Base-by-base conservation (phyloP, 768 basidiomycete genomes). In the Myochromella boudieri region DNA sequence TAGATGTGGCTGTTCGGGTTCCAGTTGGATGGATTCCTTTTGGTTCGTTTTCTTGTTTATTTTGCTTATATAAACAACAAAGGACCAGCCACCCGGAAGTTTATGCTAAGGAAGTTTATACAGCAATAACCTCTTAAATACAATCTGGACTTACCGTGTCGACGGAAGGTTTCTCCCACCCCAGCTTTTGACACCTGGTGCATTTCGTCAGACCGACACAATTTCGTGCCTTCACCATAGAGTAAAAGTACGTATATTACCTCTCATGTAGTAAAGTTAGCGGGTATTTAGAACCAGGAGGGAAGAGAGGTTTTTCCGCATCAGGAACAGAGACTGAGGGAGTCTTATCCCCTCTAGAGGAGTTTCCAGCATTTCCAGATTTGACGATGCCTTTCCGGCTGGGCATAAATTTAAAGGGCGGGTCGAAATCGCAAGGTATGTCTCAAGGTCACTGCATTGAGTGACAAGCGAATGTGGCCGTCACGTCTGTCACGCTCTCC, bases 351-450 rank as follows among this genome's bases (percentile, higher is more conserved):
- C 65, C 48, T 53, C 89, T 92, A 25, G 85, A 77, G 1, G 88
- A 88, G 57, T 91, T 94, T 38, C 91, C 90, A n/a, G 90, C 87
- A 63, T 92, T 91, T 34, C 92, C 92, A 48, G 88, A 86, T 63
- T 87, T 89, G 53, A 92, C 83, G 42, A 93, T 89, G 53, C 86
- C 85, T 69, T 76, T 84, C 47, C 75, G 78, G 12, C 84, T 80
- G 48, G 84, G 77, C 86, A 88, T 85, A 7, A 22, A 42, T 1
- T n/a, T n/a, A 28, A n/a, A n/a, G n/a, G n/a, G n/a, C n/a, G n/a
- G n/a, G n/a, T n/a, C n/a, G n/a, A n/a, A n/a, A n/a, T n/a, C n/a
- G n/a, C n/a, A n/a, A n/a, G n/a, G n/a, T n/a, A n/a, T n/a, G n/a
- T n/a, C n/a, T n/a, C n/a, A n/a, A n/a, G n/a, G n/a, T n/a, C n/a